Evolutionary conservation across 192 early-diverging fungal species (phyloP), one percentile per base, ranked within the genome.

Genomic region (Linnemannia exigua): DNA sequence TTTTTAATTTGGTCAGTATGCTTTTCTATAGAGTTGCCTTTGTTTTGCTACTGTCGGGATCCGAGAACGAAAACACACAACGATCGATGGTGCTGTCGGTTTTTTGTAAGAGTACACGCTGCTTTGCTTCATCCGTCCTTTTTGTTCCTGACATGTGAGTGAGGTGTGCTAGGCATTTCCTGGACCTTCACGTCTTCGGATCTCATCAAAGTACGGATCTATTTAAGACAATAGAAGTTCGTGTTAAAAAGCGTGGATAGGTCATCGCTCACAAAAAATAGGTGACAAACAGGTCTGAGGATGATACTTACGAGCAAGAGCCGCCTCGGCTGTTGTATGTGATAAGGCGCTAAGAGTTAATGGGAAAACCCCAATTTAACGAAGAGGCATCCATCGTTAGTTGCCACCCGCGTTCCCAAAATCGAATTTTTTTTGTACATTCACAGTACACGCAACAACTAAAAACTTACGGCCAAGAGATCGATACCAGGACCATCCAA

Each of bases 401-500:
- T 58, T 70, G 33, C 33, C 68, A 7, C 22, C 37, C 15, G 8
- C 19, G 38, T 22, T 46, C 8, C 58, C 25, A 12, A 5, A 63
- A 66, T 63, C 15, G 16, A 47, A 16, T 73, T 37, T 33, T n/a
- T n/a, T n/a, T n/a, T n/a, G n/a, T n/a, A n/a, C n/a, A n/a, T n/a
- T n/a, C n/a, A n/a, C n/a, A n/a, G n/a, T n/a, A n/a, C n/a, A n/a
- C n/a, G n/a, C 22, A 25, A 33, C 14, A 71, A 73, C 7, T 12
- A 47, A 63, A 17, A 31, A 80, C 86, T 87, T 89, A 91, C 92
- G 77, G 86, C 90, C 84, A 99, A 91, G 78, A 99, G 87, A 81
- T 99, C 96, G 37, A 99, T 92, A 46, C 98, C 98, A 25, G 88
- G 76, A 20, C 93, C 70, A 89, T 97, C 96, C 38, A 99, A 89